Evolutionary conservation across 1,284 basidiomycete genomes (phyloP), one percentile per base, ranked within the genome.

Genomic region (Schizophyllum amplum): DNA sequence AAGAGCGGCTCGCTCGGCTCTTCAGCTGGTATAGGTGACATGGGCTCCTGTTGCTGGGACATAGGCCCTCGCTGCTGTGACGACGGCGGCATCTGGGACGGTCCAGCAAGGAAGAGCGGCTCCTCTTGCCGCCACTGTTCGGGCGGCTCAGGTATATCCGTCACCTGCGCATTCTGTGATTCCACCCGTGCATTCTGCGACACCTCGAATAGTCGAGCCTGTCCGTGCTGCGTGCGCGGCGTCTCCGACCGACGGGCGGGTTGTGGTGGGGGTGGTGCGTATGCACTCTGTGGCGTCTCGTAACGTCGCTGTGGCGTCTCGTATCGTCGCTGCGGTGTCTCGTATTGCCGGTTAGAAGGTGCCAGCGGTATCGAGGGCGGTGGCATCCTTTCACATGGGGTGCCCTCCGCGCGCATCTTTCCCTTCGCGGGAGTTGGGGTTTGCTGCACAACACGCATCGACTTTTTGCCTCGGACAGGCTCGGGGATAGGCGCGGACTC

Each of bases 61-160:
- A n/a, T n/a, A n/a, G n/a, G n/a, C 33, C 87, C 73, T 6, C 73
- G 71, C 55, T 75, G 76, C 60, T 76, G 71, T 47, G 80, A 77
- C 42, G 73, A 75, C 24, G 73, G 72, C 11, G 84, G 83, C 51
- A 84, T 72, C 64, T 88, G 86, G 23, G 86, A 85, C 1, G 82
- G 82, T 9, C 67, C 65, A 15, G 84, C 85, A 47, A 86, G 71
- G 67, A 90, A 87, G 54, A 89, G 75, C 11, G 85, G 84, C 57
- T 82, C 80, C 52, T 68, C 60, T 9, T 42, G 2, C 33, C 7
- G 33, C 33, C 13, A 42, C 4, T 3, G 13, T 17, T 9, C 33
- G 33, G 2, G 4, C 2, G 33, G 17, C 33, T 9, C 33, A 17
- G 13, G 33, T 17, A 9, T 3, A 3, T 9, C 33, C 33, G 13